Conservation (phyloP, 768 basidiomycete species). For the Russula vinacea region DNA sequence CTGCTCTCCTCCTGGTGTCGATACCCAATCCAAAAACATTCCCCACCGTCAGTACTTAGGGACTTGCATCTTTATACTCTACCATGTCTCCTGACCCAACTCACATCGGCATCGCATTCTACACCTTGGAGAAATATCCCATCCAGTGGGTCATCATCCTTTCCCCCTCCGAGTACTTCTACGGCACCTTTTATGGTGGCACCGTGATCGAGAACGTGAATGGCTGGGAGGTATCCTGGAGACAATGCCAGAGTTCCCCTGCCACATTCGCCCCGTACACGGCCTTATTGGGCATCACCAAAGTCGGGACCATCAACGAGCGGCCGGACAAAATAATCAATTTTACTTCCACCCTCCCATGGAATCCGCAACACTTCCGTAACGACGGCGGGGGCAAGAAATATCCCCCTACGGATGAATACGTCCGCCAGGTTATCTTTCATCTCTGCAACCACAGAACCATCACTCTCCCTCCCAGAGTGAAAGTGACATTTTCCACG, state of each 20-base stretch:
- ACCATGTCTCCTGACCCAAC: not conserved
- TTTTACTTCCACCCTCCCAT: not conserved
- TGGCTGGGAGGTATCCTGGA: not conserved
- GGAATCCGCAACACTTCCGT: not conserved
- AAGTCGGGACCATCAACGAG: not conserved
- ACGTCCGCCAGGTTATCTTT: not conserved
- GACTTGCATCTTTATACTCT: not conserved
- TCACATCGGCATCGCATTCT: not conserved
- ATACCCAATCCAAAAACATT: not conserved
- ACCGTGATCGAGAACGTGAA: not conserved
- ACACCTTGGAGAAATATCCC: not conserved
- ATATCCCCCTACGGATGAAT: not conserved
- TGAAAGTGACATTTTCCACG: not conserved
- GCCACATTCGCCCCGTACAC: not conserved
- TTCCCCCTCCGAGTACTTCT: not conserved
- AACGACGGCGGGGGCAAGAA: no score
- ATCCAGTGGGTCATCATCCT: not conserved
- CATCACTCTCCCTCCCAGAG: not conserved
- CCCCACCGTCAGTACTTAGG: not conserved
- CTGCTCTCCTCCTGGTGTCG: not conserved
- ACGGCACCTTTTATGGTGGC: not conserved
- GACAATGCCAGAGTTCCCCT: fast-evolving
- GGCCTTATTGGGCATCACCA: not conserved
- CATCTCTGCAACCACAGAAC: not conserved
- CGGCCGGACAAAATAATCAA: fast-evolving